These are phyloP conservation scores for Cutaneotrichosporon spelunceum DNA, from an alignment of 1,284 basidiomycete species.

Conservation along the genomic window DNA sequence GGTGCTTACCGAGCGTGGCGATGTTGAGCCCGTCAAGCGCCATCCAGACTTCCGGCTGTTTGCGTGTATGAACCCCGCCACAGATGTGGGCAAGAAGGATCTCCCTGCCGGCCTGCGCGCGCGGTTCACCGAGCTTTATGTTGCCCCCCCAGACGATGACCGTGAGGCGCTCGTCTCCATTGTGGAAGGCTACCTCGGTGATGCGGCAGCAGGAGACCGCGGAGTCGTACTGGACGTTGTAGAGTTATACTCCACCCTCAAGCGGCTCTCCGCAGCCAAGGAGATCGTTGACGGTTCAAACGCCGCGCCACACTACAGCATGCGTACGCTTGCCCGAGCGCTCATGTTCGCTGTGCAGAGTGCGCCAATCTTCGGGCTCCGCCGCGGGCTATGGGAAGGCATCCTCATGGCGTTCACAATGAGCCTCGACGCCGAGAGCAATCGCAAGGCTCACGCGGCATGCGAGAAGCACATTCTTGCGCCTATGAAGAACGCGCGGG, in stretches of 20 bases:
- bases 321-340: conserved; percentile 90
- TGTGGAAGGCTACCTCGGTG: conserved; percentile 85
- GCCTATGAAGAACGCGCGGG: conserved; percentile 74
- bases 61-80: conserved; percentile 99
- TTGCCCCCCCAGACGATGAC: conserved; percentile 88
- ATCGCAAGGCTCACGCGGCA: conserved; percentile 64
- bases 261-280: conserved; percentile 72
- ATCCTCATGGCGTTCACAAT: conserved; percentile 97
- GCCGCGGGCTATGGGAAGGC: conserved; percentile 91
- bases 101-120: conserved; percentile 84
- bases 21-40: conserved; percentile 81
- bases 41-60: conserved; percentile 96
- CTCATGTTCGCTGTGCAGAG: conserved; percentile 87
- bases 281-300: conserved; percentile 92
- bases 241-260: conserved; percentile 83
- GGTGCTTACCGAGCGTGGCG: conserved; percentile 89
- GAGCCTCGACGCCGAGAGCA: conserved; percentile 77
- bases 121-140: conserved; percentile 94
- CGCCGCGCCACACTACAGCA: conserved; percentile 92
- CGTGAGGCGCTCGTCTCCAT: conserved; percentile 85
- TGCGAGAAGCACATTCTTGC: conserved; percentile 77
- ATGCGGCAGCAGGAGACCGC: conserved; percentile 77
- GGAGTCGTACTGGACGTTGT: conserved; percentile 85
- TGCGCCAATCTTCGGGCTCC: conserved; percentile 70
- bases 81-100: conserved; percentile 97